phyloP scores from a whole-genome alignment of 176 grass and related monocot species.

The Ensete glaucum region DNA sequence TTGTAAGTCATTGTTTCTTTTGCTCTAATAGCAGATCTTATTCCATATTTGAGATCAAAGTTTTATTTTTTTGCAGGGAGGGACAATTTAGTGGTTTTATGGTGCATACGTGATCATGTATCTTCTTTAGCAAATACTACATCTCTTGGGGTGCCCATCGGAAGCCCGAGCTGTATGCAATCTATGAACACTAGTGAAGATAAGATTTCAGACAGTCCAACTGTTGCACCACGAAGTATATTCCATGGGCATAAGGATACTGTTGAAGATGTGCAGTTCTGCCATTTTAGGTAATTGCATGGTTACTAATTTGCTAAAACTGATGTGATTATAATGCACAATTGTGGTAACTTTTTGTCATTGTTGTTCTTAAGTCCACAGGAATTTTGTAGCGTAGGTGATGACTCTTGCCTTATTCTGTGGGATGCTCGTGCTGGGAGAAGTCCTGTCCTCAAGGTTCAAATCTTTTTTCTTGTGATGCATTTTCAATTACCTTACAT shows the following conservation, averaged over 20 bases:
- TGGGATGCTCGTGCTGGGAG: constrained; percentile 86
- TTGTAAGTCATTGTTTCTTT: background rate
- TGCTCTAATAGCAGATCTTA: background rate
- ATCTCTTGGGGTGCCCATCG: constrained; percentile 29
- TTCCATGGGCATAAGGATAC: constrained; percentile 73
- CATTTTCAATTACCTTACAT: constrained; percentile 8
- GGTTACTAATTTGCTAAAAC: background rate
- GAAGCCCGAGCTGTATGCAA: constrained; percentile 41
- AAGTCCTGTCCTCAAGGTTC: constrained; percentile 73
- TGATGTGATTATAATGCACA: constrained; percentile 9
- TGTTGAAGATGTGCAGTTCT: constrained; percentile 96
- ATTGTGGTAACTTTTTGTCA: background rate
- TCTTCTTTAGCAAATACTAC: constrained; percentile 54
- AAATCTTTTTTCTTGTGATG: background rate
- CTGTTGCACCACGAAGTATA: constrained; percentile 60
- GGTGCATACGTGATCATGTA: constrained; percentile 85
- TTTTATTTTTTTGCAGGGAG: constrained; percentile 39
- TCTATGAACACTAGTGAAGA: constrained; percentile 34
- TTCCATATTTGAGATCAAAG: background rate
- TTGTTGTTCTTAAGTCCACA: constrained; percentile 40
- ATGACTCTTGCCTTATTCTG: constrained; percentile 92
- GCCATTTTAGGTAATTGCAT: constrained; percentile 59
- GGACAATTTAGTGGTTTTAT: constrained; percentile 86
- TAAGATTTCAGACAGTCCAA: constrained; percentile 50
- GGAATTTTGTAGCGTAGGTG: constrained; percentile 96